Base-by-base conservation (phyloP, 768 basidiomycete species). In the Mycena galopus region DNA sequence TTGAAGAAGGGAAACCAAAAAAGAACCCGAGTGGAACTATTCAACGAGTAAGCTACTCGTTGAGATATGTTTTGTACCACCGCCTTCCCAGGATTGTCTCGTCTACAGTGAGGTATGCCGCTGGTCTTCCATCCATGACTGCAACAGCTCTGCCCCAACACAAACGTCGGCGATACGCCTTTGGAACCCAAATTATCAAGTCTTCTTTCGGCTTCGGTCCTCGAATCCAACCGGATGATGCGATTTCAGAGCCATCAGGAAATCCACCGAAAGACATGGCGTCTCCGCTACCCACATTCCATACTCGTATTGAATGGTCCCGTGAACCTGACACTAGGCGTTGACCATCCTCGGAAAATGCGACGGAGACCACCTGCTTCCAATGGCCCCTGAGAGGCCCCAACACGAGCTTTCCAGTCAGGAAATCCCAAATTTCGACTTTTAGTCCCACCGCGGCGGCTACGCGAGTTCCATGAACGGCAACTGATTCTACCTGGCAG, bases 291-390 rank as follows among this genome's bases (percentile, higher is more conserved):
- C 17, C 44, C 0, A 66, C 53, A 56, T 75, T 39, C 70, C 67
- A 72, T 19, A 70, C 67, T 2, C 77, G 64, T 11, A 76, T 47
- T n/a, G 66, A 66, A 11, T 42, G 63, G 32, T 78, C 77, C 2
- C 21, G 7, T 1, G 72, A 76, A 16, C 78, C 73, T 17, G 79
- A 78, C 0, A 74, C 77, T 16, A 80, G 74, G 5, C 63, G 73
- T 19, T 37, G 51, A 9, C 76, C 79, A 30, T 76, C 74, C 3
- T 60, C 62, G 8, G 79, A 79, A 27, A 78, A 78, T 21, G 71
- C 62, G 12, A 79, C 23, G 19, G 73, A 72, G 2, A 55, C 67
- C 19, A 78, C 69, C 19, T 16, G 30, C 14, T 74, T 61, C 30
- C 12, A 68, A 39, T 78, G 78, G 23, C 78, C 78, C 19, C 19